Evolutionary conservation across 2,329 filamentous ascomycete species (phyloP).

Genomic region (Ascochyta koolunga): DNA sequence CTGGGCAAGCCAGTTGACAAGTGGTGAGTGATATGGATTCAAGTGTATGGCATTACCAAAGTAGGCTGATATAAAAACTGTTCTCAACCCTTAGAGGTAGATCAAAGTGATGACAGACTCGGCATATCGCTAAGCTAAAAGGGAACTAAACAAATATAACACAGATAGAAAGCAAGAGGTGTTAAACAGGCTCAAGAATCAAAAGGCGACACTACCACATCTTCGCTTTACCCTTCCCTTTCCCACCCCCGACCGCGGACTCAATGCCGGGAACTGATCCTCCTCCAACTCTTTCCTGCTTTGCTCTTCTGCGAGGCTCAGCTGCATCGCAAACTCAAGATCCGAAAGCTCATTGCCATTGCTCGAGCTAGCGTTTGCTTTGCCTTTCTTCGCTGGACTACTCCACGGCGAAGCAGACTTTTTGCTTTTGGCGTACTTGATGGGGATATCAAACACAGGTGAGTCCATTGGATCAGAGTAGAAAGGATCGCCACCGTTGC

Average conservation of each 20-base stretch:
- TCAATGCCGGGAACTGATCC: slow-evolving; percentile 39
- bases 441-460: slow-evolving; percentile 51
- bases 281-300: slow-evolving; percentile 49
- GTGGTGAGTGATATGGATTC: not conserved
- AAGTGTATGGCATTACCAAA: not conserved
- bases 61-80: not conserved
- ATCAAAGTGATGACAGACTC: not conserved
- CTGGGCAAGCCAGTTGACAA: too few relatives aligned
- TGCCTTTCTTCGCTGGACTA: slow-evolving; percentile 37
- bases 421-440: slow-evolving; percentile 52
- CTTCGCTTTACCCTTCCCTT: slow-evolving; percentile 40
- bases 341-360: slow-evolving; percentile 58
- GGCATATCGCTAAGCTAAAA: too few relatives aligned
- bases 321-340: slow-evolving; percentile 65
- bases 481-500: slow-evolving; percentile 4
- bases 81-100: not conserved
- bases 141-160: too few relatives aligned
- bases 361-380: slow-evolving; percentile 44
- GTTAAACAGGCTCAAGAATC: not conserved
- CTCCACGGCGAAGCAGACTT: slow-evolving; percentile 29
- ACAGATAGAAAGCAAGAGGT: not conserved
- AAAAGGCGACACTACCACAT: slow-evolving; percentile 19
- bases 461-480: slow-evolving; percentile 14
- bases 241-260: slow-evolving; percentile 29
- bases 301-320: slow-evolving; percentile 66